Evolutionary conservation across 208 protist genomes (phyloP), one percentile per base, ranked within the genome.

Genomic region (Trypanosoma congolense): DNA sequence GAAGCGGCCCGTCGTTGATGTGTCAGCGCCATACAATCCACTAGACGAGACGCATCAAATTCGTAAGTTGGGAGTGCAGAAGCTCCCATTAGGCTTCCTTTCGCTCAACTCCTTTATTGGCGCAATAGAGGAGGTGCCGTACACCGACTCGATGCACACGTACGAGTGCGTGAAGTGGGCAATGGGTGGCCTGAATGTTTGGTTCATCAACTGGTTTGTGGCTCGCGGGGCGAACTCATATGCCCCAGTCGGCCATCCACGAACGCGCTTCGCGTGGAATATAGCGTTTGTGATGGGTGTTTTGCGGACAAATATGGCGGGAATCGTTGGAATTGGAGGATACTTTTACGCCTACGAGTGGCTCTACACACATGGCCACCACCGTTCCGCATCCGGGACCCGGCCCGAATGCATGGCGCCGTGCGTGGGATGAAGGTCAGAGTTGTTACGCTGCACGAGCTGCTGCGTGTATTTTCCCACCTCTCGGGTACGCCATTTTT

Each of bases 261-360:
- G 82, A 19, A 81, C 64, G 10, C 61, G 67, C 30, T 84, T 66
- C 59, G 86, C 86, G 16, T 88, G 71, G 74, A 55, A 14, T 29
- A 78, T 90, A 47, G 77, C 69, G n/a, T 43, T 80, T 9, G 30
- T 16, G 21, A 73, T 88, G 65, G 73, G 79, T n/a, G 33, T 62
- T 41, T 28, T 86, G 5, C 86, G 86, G 6, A 50, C 75, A 3
- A 88, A 87, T 57, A 65, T 90, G 6, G 86, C 86, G 4, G 71
- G 75, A 18, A 33, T 87, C 12, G 75, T 93, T 26, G 86, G 79
- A 0, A 75, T 68, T 9, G 80, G 69, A 9, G 86, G 86, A 2
- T 90, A 93, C 64, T 93, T 87, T 65, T 90, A 88, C 64, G 47
- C 73, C n/a, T 93, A 90, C 67, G 86, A 93, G 71, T 93, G 80